These are phyloP conservation scores for Zygnema circumcarinatum DNA, from an alignment of 139 green algal genomes.

Conservation along the genomic window DNA sequence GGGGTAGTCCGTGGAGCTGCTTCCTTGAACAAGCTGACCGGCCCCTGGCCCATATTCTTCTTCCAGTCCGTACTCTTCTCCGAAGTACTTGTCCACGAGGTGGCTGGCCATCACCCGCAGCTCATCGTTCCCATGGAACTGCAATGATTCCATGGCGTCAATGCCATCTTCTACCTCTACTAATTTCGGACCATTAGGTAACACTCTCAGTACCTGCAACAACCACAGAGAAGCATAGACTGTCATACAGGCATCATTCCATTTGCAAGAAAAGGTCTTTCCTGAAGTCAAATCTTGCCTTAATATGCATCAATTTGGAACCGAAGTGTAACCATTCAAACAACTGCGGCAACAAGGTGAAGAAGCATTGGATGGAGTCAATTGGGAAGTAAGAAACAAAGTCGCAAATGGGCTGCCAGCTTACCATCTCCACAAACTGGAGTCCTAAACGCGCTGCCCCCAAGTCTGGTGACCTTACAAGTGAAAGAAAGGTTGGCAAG, in stretches of 20 bases:
- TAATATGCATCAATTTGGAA: no score
- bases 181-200: slow-evolving; percentile 44
- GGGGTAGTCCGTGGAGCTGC: not conserved
- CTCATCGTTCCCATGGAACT: slow-evolving; percentile 60
- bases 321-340: no score
- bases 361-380: no score
- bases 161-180: slow-evolving; percentile 61
- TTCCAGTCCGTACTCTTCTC: slow-evolving; percentile 59
- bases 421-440: slow-evolving; percentile 59
- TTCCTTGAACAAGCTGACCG: not conserved
- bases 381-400: no score
- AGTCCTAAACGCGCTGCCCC: slow-evolving; percentile 43
- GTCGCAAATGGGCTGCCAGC: no score
- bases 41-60: slow-evolving; percentile 35
- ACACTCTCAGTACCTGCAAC: slow-evolving; percentile 42
- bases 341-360: no score
- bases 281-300: no score
- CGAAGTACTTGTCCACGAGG: slow-evolving; percentile 61
- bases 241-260: not conserved
- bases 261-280: no score
- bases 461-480: slow-evolving; percentile 50
- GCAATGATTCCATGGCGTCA: slow-evolving; percentile 54
- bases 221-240: no score
- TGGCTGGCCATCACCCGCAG: slow-evolving; percentile 44
- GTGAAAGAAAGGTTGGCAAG: slow-evolving; percentile 38